A percentile compares a stretch with the other conserved stretches of the same genome.
These are phyloP conservation scores for Zychaea mexicana DNA, from an alignment of 371 early-diverging fungal genomes.

Conservation along the genomic window DNA sequence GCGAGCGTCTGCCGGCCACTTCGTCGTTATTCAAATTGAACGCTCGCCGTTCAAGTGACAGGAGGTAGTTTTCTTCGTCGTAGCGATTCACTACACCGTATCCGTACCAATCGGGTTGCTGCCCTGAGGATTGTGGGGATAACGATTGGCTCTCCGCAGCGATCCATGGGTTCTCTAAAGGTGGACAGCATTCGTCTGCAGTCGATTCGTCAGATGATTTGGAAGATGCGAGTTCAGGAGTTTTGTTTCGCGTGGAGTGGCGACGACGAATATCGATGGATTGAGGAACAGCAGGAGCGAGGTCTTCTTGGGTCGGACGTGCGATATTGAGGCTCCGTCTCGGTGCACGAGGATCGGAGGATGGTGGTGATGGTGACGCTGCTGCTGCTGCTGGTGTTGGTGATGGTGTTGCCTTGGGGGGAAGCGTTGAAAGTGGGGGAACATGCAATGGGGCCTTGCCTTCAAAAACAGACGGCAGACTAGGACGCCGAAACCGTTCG, in stretches of 20 bases:
- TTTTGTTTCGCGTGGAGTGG: constrained; percentile 11
- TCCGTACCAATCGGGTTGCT: constrained; percentile 29
- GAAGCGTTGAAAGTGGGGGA: constrained; percentile 25
- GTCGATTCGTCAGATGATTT: constrained; percentile 22
- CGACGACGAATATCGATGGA: constrained; percentile 13
- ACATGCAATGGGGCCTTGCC: constrained; percentile 20
- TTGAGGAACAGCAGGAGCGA: background rate
- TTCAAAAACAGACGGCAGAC: constrained; percentile 37
- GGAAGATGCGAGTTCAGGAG: constrained; percentile 22
- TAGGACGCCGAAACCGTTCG: constrained; percentile 33
- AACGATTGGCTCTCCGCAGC: constrained; percentile 9
- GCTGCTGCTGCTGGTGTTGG: background rate
- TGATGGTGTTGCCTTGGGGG: background rate
- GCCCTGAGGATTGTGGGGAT: constrained; percentile 13
- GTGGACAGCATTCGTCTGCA: background rate
- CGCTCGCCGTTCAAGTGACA: constrained; percentile 44
- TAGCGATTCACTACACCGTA: constrained; percentile 25
- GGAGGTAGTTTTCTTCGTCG: constrained; percentile 36
- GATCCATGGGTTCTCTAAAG: constrained; percentile 5
- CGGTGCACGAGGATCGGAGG: constrained; percentile 12
- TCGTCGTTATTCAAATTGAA: constrained; percentile 16
- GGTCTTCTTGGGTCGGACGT: constrained; percentile 12
- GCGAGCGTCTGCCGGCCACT: constrained; percentile 4
- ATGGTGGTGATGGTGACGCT: background rate
- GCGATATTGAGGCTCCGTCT: constrained; percentile 19